phyloP scores from a whole-genome alignment of 208 protist genomes.

The Porcisia hertigi region DNA sequence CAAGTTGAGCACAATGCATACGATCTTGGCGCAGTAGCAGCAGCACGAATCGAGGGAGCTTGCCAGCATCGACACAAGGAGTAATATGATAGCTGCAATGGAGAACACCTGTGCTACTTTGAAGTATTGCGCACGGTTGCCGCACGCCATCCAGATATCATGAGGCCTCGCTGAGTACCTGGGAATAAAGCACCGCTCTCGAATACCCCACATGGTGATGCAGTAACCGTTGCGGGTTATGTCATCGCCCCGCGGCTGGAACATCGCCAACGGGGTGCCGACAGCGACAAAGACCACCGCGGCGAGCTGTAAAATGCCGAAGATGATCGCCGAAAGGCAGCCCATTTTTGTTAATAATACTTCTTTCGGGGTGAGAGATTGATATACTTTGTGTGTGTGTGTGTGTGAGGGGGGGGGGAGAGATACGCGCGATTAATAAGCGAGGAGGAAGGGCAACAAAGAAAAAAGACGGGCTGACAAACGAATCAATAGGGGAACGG shows the following conservation, averaged over 20 bases:
- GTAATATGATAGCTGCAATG: constrained; percentile 31
- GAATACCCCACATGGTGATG: constrained; percentile 58
- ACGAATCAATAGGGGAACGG: too few species aligned
- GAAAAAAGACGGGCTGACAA: too few species aligned
- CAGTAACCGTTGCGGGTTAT: constrained; percentile 23
- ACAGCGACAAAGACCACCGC: constrained; percentile 29
- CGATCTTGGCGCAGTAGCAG: constrained; percentile 35
- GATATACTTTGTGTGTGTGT: too few species aligned
- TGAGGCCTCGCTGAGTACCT: constrained; percentile 20
- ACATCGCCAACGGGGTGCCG: constrained; percentile 25
- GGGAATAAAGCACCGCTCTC: constrained; percentile 31
- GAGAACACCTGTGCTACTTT: constrained; percentile 39
- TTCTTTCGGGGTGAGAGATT: too few species aligned
- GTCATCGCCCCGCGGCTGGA: constrained; percentile 15
- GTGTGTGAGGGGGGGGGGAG: too few species aligned
- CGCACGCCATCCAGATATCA: constrained; percentile 31
- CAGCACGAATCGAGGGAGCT: constrained; percentile 35
- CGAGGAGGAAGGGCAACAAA: too few species aligned
- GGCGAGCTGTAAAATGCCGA: constrained; percentile 34
- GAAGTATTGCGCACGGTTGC: constrained; percentile 29
- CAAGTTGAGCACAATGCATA: constrained; percentile 37
- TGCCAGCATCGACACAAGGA: constrained; percentile 18
- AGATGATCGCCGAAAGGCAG: constrained; percentile 31
- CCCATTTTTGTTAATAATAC: constrained; percentile 21
- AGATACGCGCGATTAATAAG: too few species aligned